These are phyloP conservation scores for Thielaviopsis euricoi DNA, from an alignment of 2,329 filamentous ascomycete species.

Conservation along the genomic window DNA sequence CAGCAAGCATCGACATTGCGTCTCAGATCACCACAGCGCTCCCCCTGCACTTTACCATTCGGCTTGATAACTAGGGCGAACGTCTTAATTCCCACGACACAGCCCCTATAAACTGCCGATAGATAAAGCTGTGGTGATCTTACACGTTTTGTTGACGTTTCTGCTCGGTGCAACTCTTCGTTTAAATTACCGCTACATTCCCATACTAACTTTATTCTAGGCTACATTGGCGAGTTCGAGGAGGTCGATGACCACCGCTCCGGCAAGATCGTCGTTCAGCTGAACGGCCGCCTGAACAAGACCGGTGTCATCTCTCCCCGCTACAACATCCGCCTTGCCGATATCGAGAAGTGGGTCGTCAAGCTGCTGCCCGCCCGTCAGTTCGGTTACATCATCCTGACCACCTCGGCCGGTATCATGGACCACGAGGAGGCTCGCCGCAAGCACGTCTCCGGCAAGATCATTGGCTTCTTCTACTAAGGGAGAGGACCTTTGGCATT, in stretches of 20 bases:
- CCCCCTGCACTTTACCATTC: constrained; percentile 31
- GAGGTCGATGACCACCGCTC: constrained; percentile 98
- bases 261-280: constrained; percentile 99
- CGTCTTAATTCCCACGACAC: constrained; percentile 67
- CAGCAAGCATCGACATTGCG: neutral
- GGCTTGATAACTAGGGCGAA: constrained; percentile 99
- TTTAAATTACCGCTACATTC: constrained; percentile 93
- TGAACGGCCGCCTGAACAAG: constrained; percentile 74
- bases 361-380: constrained; percentile 98
- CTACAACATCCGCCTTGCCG: constrained; percentile 96
- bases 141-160: constrained; percentile 75
- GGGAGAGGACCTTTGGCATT: constrained; percentile 12
- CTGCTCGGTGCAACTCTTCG: constrained; percentile 57
- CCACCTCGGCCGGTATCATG: constrained; percentile 98
- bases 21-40: neutral
- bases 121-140: constrained; percentile 79
- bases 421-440: constrained; percentile 98
- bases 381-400: constrained; percentile 98
- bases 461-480: constrained; percentile 99
- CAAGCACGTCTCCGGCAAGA: constrained; percentile 98
- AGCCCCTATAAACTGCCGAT: constrained; percentile 99
- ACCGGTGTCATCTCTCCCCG: constrained; percentile 97
- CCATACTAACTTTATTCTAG: constrained; percentile 42
- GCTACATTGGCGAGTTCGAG: constrained; percentile 99
- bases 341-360: constrained; percentile 99